Base-by-base conservation (phyloP, 805 yeast species). In the Yamadazyma takamatsuzukensis region DNA sequence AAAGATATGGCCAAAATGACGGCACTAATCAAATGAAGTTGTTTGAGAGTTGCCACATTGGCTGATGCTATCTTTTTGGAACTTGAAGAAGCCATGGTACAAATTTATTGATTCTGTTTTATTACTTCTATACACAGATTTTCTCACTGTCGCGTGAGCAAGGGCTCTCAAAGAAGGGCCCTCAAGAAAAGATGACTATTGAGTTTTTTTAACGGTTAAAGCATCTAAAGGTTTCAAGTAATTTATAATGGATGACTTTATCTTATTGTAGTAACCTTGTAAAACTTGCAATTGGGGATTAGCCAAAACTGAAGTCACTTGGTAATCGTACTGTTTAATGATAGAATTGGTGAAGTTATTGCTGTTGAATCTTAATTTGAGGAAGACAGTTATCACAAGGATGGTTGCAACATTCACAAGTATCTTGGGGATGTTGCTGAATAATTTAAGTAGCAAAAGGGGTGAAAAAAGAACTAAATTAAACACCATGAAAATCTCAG, bases 11-110 rank as follows among this genome's bases (percentile, higher is more conserved):
- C 21, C 15, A 36, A 11, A 6, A 22, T 70, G 18, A 78, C 47
- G 0, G 48, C 38, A 7, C 67, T 45, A 6, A 59, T 41, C 3
- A 48, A 6, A 33, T 67, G 70, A 15, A 68, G 56, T 36, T 69
- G 65, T 30, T 59, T 54, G 27, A 72, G 55, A 8, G 63, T 54
- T 29, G 57, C 50, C 9, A 46, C 41, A 39, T 72, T 72, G 36
- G 62, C 43, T 0, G 53, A 45, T 1, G 78, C 82, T 25, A 65
- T 70, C 41, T 74, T 77, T 57, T 76, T 77, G 11, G 65, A 54
- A 29, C 81, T 70, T 40, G 68, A 71, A 3, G 81, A 76, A 4
- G 80, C 82, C 83, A 77, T 77, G 21, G 26, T 22, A n/a, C n/a
- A n/a, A n/a, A n/a, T n/a, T n/a, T n/a, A n/a, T n/a, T n/a, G n/a